Base-by-base conservation (phyloP, 164 flowering plant genomes). In the Chimonanthus praecox region DNA sequence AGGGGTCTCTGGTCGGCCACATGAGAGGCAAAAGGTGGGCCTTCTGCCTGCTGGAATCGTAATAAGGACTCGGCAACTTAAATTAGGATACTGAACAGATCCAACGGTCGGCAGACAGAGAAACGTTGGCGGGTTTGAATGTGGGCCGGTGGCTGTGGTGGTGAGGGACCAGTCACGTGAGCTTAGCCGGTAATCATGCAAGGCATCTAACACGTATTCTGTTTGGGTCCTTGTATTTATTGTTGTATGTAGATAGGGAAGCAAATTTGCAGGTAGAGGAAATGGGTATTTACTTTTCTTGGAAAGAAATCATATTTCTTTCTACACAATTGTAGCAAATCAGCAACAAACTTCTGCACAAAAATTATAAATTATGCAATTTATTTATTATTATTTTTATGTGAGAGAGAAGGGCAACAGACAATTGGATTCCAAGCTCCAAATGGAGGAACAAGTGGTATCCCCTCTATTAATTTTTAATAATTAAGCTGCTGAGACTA, bases 1-100 rank as follows among this genome's bases (percentile, higher is more conserved):
- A 10, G 43, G 58, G 80, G 47, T 2, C n/a, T 46, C 50, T 78
- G 89, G 91, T 88, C 88, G 89, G 87, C 78, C 80, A 84, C 80
- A 74, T 79, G 85, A 77, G 81, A 73, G 80, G 78, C 89, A 86
- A 0, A 66, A 62, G 13, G 73, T 73, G 79, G 88, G 83, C 72
- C 61, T 68, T n/a, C 49, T 51, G 46, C 58, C 66, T 58, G 64
- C 54, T 43, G 45, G 33, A 33, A 33, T 33, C 33, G 33, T 33
- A 33, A 33, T 33, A 4, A 4, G 46, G 47, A 78, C 61, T 71
- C 33, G 33, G 33, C 33, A 33, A 33, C 33, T 33, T 0, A 33
- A 33, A 33, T 33, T 33, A 33, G 60, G 77, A 78, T 61, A 33
- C 64, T 78, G 72, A 69, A 82, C 82, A 84, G 66, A 81, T 83